These are phyloP conservation scores for Quercus mongolica DNA, from an alignment of 306 rosid genomes.

Conservation along the genomic window DNA sequence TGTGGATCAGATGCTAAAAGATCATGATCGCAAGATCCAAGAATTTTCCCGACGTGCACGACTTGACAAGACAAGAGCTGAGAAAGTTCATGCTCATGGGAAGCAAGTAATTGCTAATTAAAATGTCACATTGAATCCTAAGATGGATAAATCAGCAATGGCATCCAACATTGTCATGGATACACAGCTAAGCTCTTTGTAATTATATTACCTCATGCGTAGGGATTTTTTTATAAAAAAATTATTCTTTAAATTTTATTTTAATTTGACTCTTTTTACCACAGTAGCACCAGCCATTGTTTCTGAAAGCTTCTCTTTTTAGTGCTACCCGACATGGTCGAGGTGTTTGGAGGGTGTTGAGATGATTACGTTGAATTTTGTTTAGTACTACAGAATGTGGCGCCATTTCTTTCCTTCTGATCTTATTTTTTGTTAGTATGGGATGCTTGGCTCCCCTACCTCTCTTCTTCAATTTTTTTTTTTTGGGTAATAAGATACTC, in stretches of 20 bases:
- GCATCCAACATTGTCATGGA: neutral
- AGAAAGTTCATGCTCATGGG: conserved; percentile 15
- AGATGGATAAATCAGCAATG: neutral
- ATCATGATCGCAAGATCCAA: conserved; percentile 69
- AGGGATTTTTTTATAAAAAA: too few relatives aligned
- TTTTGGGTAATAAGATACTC: too few relatives aligned
- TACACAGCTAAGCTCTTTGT: neutral
- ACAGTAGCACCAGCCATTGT: neutral
- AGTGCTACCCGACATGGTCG: neutral
- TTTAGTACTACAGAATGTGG: neutral
- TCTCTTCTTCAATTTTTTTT: neutral
- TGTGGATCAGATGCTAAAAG: conserved; percentile 73
- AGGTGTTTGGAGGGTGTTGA: neutral
- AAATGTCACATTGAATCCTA: neutral
- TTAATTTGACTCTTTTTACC: neutral
- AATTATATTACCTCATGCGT: neutral
- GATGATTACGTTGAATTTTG: neutral
- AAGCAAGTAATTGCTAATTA: conserved; percentile 18
- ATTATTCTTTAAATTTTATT: neutral
- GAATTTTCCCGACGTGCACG: conserved; percentile 70
- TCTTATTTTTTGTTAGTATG: neutral
- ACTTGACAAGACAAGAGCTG: conserved; percentile 32
- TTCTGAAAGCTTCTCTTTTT: neutral
- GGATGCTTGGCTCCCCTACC: neutral
- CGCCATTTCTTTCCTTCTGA: neutral